These are phyloP conservation scores for Amylostereum areolatum DNA, from an alignment of 1,284 basidiomycete species.

Conservation along the genomic window DNA sequence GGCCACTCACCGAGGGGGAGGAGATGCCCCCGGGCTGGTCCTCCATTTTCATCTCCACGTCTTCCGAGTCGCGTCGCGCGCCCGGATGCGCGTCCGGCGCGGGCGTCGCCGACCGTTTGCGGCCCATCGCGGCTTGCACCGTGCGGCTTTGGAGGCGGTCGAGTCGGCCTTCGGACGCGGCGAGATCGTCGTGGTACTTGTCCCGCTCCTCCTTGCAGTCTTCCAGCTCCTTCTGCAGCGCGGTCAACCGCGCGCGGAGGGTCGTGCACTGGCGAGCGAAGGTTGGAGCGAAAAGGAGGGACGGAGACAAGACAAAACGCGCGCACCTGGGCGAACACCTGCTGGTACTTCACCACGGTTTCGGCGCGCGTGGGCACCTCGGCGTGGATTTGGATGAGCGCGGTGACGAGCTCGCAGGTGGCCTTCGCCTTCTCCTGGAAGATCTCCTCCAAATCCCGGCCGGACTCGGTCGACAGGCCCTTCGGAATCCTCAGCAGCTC, in stretches of 20 bases:
- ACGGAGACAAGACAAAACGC: conserved; percentile 5
- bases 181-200: conserved; percentile 50
- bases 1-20: too few species aligned
- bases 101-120: conserved; percentile 1
- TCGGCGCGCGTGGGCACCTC: conserved; percentile 31
- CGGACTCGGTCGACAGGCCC: conserved; percentile 36
- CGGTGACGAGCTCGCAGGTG: conserved; percentile 55
- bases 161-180: conserved; percentile 61
- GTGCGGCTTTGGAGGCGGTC: conserved; percentile 69
- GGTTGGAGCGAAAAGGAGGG: conserved; percentile 12
- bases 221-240: conserved; percentile 36
- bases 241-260: conserved; percentile 54
- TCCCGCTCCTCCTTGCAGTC: conserved; percentile 52
- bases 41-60: too few species aligned
- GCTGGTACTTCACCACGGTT: conserved; percentile 41
- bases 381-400: conserved; percentile 45
- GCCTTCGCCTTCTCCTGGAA: conserved; percentile 51
- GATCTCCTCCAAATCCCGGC: conserved; percentile 38
- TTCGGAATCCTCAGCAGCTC: too few species aligned
- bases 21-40: too few species aligned
- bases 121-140: conserved; percentile 37
- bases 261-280: conserved; percentile 39
- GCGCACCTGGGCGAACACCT: conserved; percentile 55
- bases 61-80: too few species aligned
- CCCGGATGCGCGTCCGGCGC: background rate